Base-by-base conservation (phyloP, 1,284 basidiomycete genomes). In the Fomitiporia mediterranea region DNA sequence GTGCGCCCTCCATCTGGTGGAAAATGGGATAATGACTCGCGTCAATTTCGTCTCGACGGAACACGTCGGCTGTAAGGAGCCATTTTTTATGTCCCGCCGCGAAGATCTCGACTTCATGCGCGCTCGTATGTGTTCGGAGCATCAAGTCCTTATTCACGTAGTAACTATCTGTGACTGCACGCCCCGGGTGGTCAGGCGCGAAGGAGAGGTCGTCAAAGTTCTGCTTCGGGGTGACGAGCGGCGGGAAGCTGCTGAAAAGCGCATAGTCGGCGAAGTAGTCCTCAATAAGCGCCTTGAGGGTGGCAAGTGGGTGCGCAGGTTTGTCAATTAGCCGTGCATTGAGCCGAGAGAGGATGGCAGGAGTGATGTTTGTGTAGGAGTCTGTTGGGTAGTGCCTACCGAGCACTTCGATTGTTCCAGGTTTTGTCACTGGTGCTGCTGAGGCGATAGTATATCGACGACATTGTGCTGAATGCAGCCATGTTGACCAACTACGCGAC, bases 151-250 rank as follows among this genome's bases (percentile, higher is more conserved):
- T 80, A 76, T 99, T 99, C 64, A 98, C 76, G 70, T 99, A 99
- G 78, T 99, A 99, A 64, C 89, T 93, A 74, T 99, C 97, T 25
- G 91, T 91, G 47, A 84, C 76, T 19, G 85, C 80, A 55, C 97
- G 84, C 1, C 97, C 97, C 1, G 96, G 95, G 68, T 99, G 97
- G 74, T 98, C 94, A 4, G 76, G 67, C 0, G 96, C 86, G 72
- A 99, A 98, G 13, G 92, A 94, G 21, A 99, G 84, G 63, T 96
- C 91, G 71, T 98, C 97, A 71, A 99, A 99, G 75, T 99, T 99
- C 71, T 95, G 84, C 66, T 80, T 77, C 1, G 94, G 91, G 0
- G 92, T 86, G 53, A 99, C 97, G 53, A 98, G 76, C 0, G 97
- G 94, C 11, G 57, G 39, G 27, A 50, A 21, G 11, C 23, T 15